phyloP scores from a whole-genome alignment of 208 protist species.

The Acanthamoeba royreba region DNA sequence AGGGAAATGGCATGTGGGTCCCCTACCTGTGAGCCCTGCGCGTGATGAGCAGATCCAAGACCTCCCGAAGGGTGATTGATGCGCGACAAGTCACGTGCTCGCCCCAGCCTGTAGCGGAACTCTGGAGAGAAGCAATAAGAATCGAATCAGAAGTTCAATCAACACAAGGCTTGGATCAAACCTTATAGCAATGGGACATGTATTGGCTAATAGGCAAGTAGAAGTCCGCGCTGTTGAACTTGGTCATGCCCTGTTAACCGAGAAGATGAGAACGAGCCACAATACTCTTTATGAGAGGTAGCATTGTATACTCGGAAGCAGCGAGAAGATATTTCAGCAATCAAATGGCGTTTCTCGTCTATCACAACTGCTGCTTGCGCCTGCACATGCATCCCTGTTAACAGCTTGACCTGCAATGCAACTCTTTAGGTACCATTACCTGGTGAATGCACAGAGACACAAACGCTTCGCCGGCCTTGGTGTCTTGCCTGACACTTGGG shows the following conservation, averaged over 20 bases:
- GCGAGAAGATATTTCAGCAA: neutral
- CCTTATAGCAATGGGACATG: neutral
- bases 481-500: neutral
- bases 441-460: constrained; percentile 43
- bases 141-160: neutral
- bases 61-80: neutral
- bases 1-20: too few species aligned
- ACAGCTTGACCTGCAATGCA: too few species aligned
- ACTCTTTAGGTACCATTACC: too few species aligned
- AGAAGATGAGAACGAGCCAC: too few species aligned
- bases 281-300: too few species aligned
- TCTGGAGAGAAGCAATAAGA: neutral
- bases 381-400: neutral
- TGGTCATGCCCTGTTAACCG: neutral
- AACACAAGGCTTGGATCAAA: too few species aligned
- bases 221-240: neutral
- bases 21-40: constrained; percentile 10
- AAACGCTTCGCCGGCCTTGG: neutral
- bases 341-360: neutral
- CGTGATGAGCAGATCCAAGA: neutral
- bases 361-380: neutral
- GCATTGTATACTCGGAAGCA: constrained; percentile 2
- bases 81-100: neutral
- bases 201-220: neutral
- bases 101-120: neutral